Percentiles rank a stretch among this genome's conserved stretches.
Conservation (phyloP, 2,329 filamentous ascomycete species). For the Aspergillus sp. region DNA sequence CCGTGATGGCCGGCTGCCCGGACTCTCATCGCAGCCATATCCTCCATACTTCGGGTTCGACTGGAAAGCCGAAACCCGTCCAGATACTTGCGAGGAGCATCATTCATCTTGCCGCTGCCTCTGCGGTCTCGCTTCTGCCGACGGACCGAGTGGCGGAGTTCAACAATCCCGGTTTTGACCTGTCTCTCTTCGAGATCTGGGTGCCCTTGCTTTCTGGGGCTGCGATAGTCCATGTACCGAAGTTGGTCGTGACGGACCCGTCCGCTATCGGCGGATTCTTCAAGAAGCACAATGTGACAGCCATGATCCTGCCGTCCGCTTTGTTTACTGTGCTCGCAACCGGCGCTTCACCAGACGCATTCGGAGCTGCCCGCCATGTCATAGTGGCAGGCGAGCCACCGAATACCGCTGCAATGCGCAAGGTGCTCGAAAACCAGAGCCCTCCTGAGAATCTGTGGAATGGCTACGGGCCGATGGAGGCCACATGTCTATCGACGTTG, state of each 20-base stretch:
- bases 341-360: conserved; percentile 7
- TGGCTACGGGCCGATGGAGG: conserved; percentile 16
- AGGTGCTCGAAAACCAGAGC: conserved; percentile 7
- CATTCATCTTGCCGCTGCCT: conserved; percentile 11
- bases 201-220: conserved; percentile 11
- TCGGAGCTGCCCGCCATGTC: conserved; percentile 5
- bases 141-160: conserved; percentile 11
- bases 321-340: conserved; percentile 11
- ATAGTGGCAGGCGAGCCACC: conserved; percentile 13
- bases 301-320: conserved; percentile 10
- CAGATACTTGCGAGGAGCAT: conserved; percentile 13
- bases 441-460: conserved; percentile 13
- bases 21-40: conserved; percentile 11
- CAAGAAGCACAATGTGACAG: conserved; percentile 4
- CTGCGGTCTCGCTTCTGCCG: conserved; percentile 9
- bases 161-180: conserved; percentile 17
- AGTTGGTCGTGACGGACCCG: conserved; percentile 7
- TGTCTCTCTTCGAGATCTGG: conserved; percentile 18
- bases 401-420: conserved; percentile 9
- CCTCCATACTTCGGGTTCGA: conserved; percentile 15
- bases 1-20: conserved; percentile 1
- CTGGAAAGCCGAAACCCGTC: conserved; percentile 15
- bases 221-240: conserved; percentile 8
- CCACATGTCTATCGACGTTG: conserved; percentile 10
- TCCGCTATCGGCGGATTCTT: conserved; percentile 4